Evolutionary conservation across 352 stramenopile genomes (phyloP).

Genomic region (Globisporangium okanoganense): DNA sequence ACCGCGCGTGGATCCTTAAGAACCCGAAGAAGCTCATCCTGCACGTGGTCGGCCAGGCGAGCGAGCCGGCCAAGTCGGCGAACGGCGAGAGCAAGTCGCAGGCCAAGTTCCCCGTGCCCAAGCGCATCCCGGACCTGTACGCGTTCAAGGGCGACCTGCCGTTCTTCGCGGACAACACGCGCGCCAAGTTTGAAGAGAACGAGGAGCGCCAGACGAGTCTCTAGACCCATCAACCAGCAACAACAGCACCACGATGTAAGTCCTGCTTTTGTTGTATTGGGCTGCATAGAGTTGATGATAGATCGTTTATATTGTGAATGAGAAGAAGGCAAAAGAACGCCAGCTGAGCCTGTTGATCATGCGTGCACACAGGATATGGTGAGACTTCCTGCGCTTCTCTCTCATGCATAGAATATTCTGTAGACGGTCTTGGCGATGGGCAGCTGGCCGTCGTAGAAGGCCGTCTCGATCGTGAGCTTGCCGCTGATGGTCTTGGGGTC

Average conservation of each 20-base stretch:
- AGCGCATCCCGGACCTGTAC: conserved; percentile 54
- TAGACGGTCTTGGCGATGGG: conserved; percentile 91
- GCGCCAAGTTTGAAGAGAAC: conserved; percentile 10
- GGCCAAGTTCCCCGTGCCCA: conserved; percentile 16
- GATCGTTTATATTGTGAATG: conserved; percentile 2
- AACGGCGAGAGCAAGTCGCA: conserved; percentile 28
- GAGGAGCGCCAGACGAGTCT: conserved; percentile 12
- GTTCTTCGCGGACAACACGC: conserved; percentile 48
- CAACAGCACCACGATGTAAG: not conserved
- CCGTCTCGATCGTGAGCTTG: conserved; percentile 94
- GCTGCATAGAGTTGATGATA: not conserved
- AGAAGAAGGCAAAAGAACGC: not conserved
- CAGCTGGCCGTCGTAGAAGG: conserved; percentile 91
- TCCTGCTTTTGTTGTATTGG: not conserved
- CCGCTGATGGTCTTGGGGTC: conserved; percentile 81
- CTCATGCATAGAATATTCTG: conserved; percentile 91
- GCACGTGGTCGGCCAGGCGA: conserved; percentile 59
- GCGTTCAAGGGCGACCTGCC: conserved; percentile 55
- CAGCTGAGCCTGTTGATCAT: not conserved
- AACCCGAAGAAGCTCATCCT: conserved; percentile 61
- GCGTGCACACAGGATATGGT: not conserved
- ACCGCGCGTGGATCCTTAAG: conserved; percentile 60
- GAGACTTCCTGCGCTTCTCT: not conserved
- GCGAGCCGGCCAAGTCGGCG: conserved; percentile 30
- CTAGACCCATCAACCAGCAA: not conserved